Percentiles rank a stretch among this genome's conserved stretches.
Evolutionary conservation across 73 alveolate genomes (phyloP).

Genomic region (Paramecium sexaurelia): DNA sequence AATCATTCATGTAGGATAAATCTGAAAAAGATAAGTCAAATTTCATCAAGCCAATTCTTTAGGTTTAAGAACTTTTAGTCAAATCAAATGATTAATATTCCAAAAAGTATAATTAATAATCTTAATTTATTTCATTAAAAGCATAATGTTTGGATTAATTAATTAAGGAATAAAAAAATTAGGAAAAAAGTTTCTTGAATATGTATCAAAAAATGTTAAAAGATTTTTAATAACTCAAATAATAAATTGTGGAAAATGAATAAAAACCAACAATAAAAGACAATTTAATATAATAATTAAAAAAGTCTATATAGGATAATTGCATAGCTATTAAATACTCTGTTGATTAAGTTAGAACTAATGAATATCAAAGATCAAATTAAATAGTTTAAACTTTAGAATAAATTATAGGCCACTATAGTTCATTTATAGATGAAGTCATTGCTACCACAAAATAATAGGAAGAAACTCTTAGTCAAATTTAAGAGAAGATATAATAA

Average conservation of each 20-base stretch:
- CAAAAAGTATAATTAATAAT: background rate
- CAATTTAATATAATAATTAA: background rate
- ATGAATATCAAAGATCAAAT: conserved; percentile 10
- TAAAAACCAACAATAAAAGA: background rate
- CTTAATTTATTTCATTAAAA: background rate
- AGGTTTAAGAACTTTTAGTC: background rate
- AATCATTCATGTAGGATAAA: background rate
- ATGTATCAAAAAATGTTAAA: conserved; percentile 55
- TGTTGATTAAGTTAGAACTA: background rate
- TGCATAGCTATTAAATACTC: background rate
- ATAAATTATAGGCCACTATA: background rate
- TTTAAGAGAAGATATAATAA: background rate
- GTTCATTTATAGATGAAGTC: conserved; percentile 19
- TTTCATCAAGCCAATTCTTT: background rate
- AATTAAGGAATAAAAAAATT: conserved; percentile 21
- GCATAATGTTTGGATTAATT: conserved; percentile 3
- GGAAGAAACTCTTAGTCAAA: background rate
- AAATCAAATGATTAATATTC: background rate
- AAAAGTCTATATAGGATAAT: background rate
- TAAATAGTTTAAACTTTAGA: background rate
- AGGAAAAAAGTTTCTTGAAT: conserved; percentile 42
- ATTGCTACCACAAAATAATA: background rate
- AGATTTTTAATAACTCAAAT: background rate
- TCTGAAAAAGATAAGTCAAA: conserved; percentile 30
- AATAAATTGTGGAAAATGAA: background rate